A percentile compares a stretch with the other conserved stretches of the same genome.
phyloP scores from a whole-genome alignment of 2,329 filamentous ascomycete species.

The Lasiodiplodia hormozganensis region DNA sequence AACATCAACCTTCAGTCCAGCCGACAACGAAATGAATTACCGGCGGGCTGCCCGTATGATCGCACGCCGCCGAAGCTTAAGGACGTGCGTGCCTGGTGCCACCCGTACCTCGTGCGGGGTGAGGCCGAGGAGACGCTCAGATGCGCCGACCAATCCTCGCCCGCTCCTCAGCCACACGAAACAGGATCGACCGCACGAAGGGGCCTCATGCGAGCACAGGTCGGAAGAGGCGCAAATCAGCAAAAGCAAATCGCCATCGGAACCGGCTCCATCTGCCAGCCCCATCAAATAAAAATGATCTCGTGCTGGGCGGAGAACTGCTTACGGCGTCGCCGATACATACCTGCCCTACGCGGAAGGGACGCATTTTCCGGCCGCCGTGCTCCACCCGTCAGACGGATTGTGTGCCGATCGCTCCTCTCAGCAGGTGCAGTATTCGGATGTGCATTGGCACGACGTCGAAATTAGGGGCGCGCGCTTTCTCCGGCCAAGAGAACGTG shows the following conservation, averaged over 20 bases:
- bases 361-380: not conserved
- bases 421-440: conserved; percentile 1
- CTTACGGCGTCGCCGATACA: conserved; percentile 20
- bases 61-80: not conserved
- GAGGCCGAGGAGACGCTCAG: not conserved
- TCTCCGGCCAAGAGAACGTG: conserved; percentile 2
- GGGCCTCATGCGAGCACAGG: conserved; percentile 8
- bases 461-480: conserved; percentile 13
- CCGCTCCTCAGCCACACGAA: conserved; percentile 4
- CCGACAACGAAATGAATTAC: not conserved
- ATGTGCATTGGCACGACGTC: conserved; percentile 24
- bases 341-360: conserved; percentile 15
- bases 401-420: not conserved
- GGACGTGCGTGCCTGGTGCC: conserved; percentile 10
- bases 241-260: not conserved
- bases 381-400: not conserved
- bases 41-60: conserved; percentile 1
- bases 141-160: not conserved
- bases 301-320: not conserved
- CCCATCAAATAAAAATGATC: not conserved
- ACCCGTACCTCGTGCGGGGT: conserved; percentile 15
- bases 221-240: not conserved
- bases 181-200: conserved; percentile 18
- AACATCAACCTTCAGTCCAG: not conserved
- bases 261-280: not conserved